Evolutionary conservation across 306 rosid species (phyloP).

Genomic region (Alnus rubra): DNA sequence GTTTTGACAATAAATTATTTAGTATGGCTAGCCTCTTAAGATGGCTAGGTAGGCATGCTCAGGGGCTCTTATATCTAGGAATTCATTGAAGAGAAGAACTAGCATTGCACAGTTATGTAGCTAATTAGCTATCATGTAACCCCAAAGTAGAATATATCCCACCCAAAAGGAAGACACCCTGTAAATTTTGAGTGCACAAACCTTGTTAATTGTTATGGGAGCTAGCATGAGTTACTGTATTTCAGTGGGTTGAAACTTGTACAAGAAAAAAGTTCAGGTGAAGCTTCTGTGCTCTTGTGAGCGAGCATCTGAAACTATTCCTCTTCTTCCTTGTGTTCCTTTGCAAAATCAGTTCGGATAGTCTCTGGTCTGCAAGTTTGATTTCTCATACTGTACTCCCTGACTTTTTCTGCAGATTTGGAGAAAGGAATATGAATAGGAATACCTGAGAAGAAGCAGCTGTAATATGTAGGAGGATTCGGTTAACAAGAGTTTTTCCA

Average conservation of each 20-base stretch:
- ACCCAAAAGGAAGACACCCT: too few species aligned
- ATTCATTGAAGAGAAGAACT: too few species aligned
- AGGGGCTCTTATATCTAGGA: too few species aligned
- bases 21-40: too few species aligned
- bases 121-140: neutral
- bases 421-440: neutral
- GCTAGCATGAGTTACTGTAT: too few species aligned
- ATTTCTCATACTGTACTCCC: neutral
- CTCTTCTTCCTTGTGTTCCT: neutral
- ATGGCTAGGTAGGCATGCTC: too few species aligned
- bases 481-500: neutral
- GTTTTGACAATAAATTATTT: too few species aligned
- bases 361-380: neutral
- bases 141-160: neutral
- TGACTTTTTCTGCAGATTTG: neutral
- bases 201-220: too few species aligned
- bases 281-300: neutral
- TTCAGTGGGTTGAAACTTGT: neutral
- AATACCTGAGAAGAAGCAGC: neutral
- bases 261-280: neutral
- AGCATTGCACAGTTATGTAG: too few species aligned
- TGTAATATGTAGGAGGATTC: neutral
- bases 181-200: too few species aligned
- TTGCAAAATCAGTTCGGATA: neutral
- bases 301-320: neutral